Conservation (phyloP, 1,284 basidiomycete genomes). For the Apiotrichum sp. region DNA sequence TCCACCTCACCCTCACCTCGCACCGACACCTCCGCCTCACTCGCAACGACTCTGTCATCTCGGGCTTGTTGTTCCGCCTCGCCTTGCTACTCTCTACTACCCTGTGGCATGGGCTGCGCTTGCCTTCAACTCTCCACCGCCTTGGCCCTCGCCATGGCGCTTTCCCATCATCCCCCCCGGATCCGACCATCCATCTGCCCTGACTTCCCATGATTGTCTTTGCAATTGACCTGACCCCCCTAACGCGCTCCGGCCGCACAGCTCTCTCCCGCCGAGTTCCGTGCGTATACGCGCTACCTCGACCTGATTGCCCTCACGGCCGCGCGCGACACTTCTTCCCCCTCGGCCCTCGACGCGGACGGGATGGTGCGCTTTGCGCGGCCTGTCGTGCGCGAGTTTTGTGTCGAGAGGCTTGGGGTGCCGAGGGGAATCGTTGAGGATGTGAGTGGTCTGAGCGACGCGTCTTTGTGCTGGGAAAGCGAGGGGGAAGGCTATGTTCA, state of each 20-base stretch:
- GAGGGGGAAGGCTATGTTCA: too few species aligned
- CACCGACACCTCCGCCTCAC: too few species aligned
- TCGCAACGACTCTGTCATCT: too few species aligned
- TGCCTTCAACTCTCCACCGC: too few species aligned
- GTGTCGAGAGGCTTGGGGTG: conserved; percentile 10
- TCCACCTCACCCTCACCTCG: not conserved
- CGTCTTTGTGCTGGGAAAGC: too few species aligned
- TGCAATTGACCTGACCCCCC: too few species aligned
- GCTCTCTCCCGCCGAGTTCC: conserved; percentile 21
- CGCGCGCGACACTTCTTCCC: conserved; percentile 1
- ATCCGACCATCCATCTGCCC: not conserved
- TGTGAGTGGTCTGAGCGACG: conserved; percentile 6
- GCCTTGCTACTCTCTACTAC: too few species aligned
- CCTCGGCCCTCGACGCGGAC: conserved; percentile 10
- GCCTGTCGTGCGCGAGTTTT: conserved; percentile 9
- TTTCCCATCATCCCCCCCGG: too few species aligned
- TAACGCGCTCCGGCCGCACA: not conserved
- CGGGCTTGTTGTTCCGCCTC: too few species aligned
- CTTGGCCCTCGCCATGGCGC: too few species aligned
- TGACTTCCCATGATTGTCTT: not conserved
- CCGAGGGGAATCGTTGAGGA: conserved; percentile 13
- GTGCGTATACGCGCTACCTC: conserved; percentile 19
- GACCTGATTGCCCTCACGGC: conserved; percentile 17
- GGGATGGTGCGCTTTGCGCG: conserved; percentile 16
- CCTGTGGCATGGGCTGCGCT: too few species aligned